phyloP scores from a whole-genome alignment of 2,329 filamentous ascomycete species.

The Sordariomycetes sp. region DNA sequence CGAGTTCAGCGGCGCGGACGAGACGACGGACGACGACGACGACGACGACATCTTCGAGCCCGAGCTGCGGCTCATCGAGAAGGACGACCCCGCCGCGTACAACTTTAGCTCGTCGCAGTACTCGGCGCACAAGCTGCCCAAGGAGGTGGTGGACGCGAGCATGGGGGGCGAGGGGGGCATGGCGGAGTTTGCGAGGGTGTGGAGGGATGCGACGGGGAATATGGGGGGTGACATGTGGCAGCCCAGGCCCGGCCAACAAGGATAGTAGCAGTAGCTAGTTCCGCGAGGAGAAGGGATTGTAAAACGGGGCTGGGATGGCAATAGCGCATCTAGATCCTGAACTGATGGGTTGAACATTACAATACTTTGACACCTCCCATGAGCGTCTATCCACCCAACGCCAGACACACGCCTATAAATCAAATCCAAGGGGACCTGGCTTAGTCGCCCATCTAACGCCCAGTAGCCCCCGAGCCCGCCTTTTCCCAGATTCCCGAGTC shows the following conservation, averaged over 20 bases:
- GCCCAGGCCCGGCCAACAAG: slow-evolving; percentile 10
- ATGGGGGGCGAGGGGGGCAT: slow-evolving; percentile 59
- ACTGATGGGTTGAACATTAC: not conserved
- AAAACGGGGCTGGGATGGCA: not conserved
- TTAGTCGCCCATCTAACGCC: not conserved
- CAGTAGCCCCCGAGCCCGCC: not conserved
- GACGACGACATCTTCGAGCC: slow-evolving; percentile 37
- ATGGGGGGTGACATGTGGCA: slow-evolving; percentile 26
- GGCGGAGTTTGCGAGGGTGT: slow-evolving; percentile 66
- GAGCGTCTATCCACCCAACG: not conserved
- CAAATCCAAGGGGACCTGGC: not conserved
- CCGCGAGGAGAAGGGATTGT: not conserved
- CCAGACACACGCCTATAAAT: not conserved
- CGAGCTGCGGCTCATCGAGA: slow-evolving; percentile 70
- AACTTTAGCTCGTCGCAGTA: slow-evolving; percentile 78
- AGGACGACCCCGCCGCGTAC: slow-evolving; percentile 79
- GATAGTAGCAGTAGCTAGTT: not conserved
- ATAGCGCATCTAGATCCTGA: no score
- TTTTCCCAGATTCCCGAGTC: not conserved
- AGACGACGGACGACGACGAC: slow-evolving; percentile 23
- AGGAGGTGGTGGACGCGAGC: slow-evolving; percentile 71
- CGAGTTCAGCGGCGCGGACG: slow-evolving; percentile 22
- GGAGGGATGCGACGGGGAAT: slow-evolving; percentile 46
- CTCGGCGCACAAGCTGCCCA: slow-evolving; percentile 89
- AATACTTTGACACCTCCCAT: not conserved